phyloP scores from a whole-genome alignment of 768 basidiomycete species.

The Pleurotus pulmonarius region DNA sequence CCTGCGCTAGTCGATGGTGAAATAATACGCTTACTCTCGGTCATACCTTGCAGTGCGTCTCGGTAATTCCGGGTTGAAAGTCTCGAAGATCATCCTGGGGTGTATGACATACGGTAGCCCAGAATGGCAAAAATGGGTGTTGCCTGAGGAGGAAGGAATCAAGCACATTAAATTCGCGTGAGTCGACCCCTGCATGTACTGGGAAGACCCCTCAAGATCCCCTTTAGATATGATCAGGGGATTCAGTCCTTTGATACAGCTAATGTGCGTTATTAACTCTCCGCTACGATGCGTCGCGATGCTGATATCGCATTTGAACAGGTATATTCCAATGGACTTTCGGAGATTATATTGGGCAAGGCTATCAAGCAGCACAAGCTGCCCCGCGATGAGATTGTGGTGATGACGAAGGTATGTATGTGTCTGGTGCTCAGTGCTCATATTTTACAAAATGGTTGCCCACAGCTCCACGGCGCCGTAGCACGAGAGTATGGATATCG shows the following conservation, averaged over 20 bases:
- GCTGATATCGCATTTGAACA: slow-evolving; percentile 14
- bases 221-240: slow-evolving; percentile 53
- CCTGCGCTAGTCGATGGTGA: background rate
- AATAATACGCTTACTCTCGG: too few relatives aligned
- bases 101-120: slow-evolving; percentile 56
- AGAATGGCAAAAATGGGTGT: slow-evolving; percentile 47
- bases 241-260: slow-evolving; percentile 63
- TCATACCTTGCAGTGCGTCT: slow-evolving; percentile 31
- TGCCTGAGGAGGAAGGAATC: slow-evolving; percentile 45
- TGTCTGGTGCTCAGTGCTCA: background rate
- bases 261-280: slow-evolving; percentile 23
- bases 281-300: background rate
- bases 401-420: slow-evolving; percentile 65
- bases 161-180: slow-evolving; percentile 44
- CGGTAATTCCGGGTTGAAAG: slow-evolving; percentile 54
- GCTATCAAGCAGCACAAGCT: slow-evolving; percentile 64
- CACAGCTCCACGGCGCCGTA: slow-evolving; percentile 35
- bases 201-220: background rate
- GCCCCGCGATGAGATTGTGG: slow-evolving; percentile 73
- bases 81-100: slow-evolving; percentile 64
- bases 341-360: slow-evolving; percentile 67
- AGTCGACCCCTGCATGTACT: background rate
- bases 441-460: background rate
- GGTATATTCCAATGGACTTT: slow-evolving; percentile 64
- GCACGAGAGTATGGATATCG: slow-evolving; percentile 16